These are phyloP conservation scores for Calocera viscosa DNA, from an alignment of 768 basidiomycete genomes.

Conservation along the genomic window DNA sequence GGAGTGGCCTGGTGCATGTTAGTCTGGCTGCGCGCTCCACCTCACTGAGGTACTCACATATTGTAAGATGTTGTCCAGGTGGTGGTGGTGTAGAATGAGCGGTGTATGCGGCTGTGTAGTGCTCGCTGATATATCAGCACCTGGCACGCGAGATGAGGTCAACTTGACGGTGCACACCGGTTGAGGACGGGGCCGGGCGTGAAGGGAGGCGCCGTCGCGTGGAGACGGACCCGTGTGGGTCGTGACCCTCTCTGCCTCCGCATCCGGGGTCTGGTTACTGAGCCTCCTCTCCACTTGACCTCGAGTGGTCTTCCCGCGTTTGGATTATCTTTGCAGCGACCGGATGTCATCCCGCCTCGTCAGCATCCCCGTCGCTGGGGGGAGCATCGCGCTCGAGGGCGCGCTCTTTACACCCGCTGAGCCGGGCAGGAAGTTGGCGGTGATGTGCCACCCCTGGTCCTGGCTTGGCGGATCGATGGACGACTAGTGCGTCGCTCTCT, in stretches of 20 bases:
- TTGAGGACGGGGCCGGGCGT: not conserved
- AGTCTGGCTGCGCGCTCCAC: not conserved
- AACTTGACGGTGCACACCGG: no score
- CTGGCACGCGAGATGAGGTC: not conserved
- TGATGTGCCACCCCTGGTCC: slow-evolving; percentile 80
- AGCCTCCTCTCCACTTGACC: not conserved
- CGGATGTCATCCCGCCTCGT: not conserved
- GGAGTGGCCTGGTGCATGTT: slow-evolving; percentile 39
- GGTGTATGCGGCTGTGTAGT: not conserved
- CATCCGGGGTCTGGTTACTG: not conserved
- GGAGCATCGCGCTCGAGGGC: not conserved
- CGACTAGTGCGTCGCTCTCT: slow-evolving; percentile 65
- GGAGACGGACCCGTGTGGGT: not conserved
- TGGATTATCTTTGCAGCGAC: no score
- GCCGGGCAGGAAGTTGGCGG: slow-evolving; percentile 27
- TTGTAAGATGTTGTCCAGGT: not conserved
- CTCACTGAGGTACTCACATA: not conserved
- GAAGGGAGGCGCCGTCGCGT: not conserved
- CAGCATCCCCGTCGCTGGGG: not conserved
- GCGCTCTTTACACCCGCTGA: not conserved
- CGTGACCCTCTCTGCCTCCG: not conserved
- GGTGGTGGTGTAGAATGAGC: not conserved
- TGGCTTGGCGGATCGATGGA: slow-evolving; percentile 66
- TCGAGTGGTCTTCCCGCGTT: not conserved
- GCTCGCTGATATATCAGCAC: not conserved